Percentiles rank a stretch among this genome's conserved stretches.
Evolutionary conservation across 306 rosid genomes (phyloP).

Genomic region (Parietaria judaica): DNA sequence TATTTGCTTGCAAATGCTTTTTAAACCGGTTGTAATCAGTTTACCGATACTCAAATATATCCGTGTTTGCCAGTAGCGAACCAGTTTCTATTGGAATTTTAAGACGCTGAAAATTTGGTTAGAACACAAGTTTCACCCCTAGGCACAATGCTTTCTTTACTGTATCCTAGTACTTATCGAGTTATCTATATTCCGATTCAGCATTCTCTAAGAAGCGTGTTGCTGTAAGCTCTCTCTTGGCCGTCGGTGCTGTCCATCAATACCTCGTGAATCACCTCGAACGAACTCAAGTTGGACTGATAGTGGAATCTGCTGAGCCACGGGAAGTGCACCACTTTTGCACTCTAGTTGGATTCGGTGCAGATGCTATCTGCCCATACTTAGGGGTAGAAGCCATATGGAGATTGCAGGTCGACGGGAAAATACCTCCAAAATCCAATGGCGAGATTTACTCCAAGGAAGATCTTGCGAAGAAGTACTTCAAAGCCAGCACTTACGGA

Average conservation of each 20-base stretch:
- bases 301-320: slow-evolving; percentile 95
- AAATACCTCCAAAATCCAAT: slow-evolving; percentile 67
- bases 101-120: too few species aligned
- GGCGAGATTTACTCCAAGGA: slow-evolving; percentile 66
- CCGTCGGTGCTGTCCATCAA: slow-evolving; percentile 97
- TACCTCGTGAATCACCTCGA: slow-evolving; percentile 78
- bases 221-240: slow-evolving; percentile 90
- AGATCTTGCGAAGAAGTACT: slow-evolving; percentile 77
- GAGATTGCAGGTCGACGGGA: slow-evolving; percentile 92
- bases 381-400: slow-evolving; percentile 85
- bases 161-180: not conserved
- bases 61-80: too few species aligned
- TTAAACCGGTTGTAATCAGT: too few species aligned
- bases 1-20: too few species aligned
- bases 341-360: slow-evolving; percentile 91
- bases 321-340: slow-evolving; percentile 99
- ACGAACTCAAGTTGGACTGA: slow-evolving; percentile 89
- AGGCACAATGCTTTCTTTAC: not conserved
- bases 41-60: too few species aligned
- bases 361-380: slow-evolving; percentile 92
- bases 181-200: slow-evolving; percentile 19
- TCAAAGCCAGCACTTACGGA: slow-evolving; percentile 87
- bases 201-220: slow-evolving; percentile 78
- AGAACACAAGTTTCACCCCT: too few species aligned
- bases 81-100: too few species aligned